Base-by-base conservation (phyloP, 1,284 basidiomycete species). In the Malassezia sp. region DNA sequence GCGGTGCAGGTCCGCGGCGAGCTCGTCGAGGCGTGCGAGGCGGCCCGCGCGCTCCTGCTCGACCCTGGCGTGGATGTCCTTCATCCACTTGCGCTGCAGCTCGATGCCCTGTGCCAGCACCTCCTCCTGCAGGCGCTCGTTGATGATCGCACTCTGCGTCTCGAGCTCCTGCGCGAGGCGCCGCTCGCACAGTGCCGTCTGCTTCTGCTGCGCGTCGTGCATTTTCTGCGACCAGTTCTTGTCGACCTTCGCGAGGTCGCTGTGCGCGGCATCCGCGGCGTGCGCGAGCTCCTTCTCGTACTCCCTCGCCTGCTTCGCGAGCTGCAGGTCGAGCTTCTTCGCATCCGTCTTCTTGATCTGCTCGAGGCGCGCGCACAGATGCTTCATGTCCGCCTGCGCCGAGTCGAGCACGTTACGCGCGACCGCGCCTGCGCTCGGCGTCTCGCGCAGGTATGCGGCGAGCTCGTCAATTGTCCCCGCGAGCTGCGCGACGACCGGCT, bases 101-200 rank as follows among this genome's bases (percentile, higher is more conserved):
- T 96, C 91, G 60, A 99, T 88, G 18, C 90, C 91, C 71, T 96
- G 90, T 4, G 88, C 83, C 37, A 96, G 79, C 49, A 97, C 88
- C 71, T 93, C 90, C 70, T 93, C 86, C 70, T 84, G 85, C 54
- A 97, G 77, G 36, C 89, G 51, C 52, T 67, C 62, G 47, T 96
- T 90, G 72, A 97, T 93, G 59, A 93, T 78, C 64, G 88, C 82
- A 41, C 84, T 85, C 73, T 96, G 91, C 3, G 80, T 82, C 62
- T 80, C 79, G 36, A 97, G 77, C 73, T 97, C 91, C 23, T 77
- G 74, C 52, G 90, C 81, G 23, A 97, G 77, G 71, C 86, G 90
- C 67, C 81, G 79, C 56, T 86, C 80, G 75, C 91, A 96, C 6
- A 79, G 78, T 46, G 81, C 77, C 24, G 85, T 76, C 64, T 91